Evolutionary conservation across 805 yeast genomes (phyloP).

Genomic region (Wickerhamiella slavikovae): DNA sequence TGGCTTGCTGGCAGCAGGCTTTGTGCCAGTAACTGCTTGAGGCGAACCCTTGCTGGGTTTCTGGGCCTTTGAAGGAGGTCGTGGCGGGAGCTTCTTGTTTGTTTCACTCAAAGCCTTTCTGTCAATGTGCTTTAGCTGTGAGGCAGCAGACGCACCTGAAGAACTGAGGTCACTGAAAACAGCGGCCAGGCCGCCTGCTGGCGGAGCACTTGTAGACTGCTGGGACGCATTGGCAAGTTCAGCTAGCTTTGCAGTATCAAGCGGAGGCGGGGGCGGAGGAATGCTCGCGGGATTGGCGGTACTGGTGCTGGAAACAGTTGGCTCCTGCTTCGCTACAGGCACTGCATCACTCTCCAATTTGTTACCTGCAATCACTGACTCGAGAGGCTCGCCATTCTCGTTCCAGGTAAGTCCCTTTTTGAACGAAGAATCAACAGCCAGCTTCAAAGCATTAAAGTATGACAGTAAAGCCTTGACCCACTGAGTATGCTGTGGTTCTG

Average conservation of each 20-base stretch:
- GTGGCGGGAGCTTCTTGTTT: slow-evolving; percentile 43
- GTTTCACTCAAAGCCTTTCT: slow-evolving; percentile 79
- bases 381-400: slow-evolving; percentile 34
- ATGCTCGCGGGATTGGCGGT: slow-evolving; percentile 20
- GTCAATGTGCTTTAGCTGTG: slow-evolving; percentile 79
- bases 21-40: slow-evolving; percentile 13
- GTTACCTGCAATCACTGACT: slow-evolving; percentile 23
- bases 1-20: slow-evolving; percentile 27
- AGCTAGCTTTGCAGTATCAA: slow-evolving; percentile 68
- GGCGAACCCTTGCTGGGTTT: slow-evolving; percentile 3
- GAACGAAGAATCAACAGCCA: slow-evolving; percentile 57
- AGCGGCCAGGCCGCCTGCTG: slow-evolving; percentile 48
- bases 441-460: slow-evolving; percentile 48
- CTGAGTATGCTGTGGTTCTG: slow-evolving; percentile 45
- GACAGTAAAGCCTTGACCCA: slow-evolving; percentile 59
- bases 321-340: slow-evolving; percentile 10
- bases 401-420: slow-evolving; percentile 77
- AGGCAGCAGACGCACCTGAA: slow-evolving; percentile 69
- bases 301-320: slow-evolving; percentile 18
- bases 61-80: slow-evolving; percentile 28
- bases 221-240: slow-evolving; percentile 23
- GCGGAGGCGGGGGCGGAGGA: slow-evolving; percentile 58
- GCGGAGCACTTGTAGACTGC: slow-evolving; percentile 9
- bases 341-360: slow-evolving; percentile 3
- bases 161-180: slow-evolving; percentile 79